phyloP scores from a whole-genome alignment of 805 yeast genomes.

The Wickerhamomyces xylosicus region DNA sequence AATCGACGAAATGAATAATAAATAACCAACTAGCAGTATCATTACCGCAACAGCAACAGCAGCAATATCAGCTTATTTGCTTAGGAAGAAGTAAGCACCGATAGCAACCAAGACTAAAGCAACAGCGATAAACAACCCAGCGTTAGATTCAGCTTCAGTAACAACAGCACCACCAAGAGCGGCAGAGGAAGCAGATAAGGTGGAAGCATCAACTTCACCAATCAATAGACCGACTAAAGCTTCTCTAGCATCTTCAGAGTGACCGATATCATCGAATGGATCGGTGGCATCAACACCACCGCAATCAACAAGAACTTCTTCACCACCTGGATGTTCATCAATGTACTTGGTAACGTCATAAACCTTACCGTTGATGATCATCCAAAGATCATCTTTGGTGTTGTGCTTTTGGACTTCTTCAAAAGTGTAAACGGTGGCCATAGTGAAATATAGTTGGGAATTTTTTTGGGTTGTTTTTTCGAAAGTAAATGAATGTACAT shows the following conservation, averaged over 20 bases:
- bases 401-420: constrained; percentile 69
- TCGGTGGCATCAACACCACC: constrained; percentile 82
- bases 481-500: neutral
- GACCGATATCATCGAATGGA: constrained; percentile 88
- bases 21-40: no score
- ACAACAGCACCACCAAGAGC: constrained; percentile 13
- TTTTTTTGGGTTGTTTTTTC: neutral
- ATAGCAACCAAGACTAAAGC: constrained; percentile 13
- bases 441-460: constrained; percentile 8
- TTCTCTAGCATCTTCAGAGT: constrained; percentile 91
- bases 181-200: constrained; percentile 5
- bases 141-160: constrained; percentile 19
- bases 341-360: constrained; percentile 63
- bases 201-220: constrained; percentile 54
- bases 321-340: constrained; percentile 71
- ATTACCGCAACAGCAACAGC: no score
- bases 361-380: constrained; percentile 74
- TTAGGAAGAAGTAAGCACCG: constrained; percentile 11
- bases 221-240: constrained; percentile 56
- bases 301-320: constrained; percentile 70
- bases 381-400: constrained; percentile 74
- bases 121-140: constrained; percentile 15
- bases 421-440: constrained; percentile 44
- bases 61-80: neutral
- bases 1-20: neutral